These are phyloP conservation scores for Pilaira anomala DNA, from an alignment of 192 early-diverging fungal genomes.

Conservation along the genomic window DNA sequence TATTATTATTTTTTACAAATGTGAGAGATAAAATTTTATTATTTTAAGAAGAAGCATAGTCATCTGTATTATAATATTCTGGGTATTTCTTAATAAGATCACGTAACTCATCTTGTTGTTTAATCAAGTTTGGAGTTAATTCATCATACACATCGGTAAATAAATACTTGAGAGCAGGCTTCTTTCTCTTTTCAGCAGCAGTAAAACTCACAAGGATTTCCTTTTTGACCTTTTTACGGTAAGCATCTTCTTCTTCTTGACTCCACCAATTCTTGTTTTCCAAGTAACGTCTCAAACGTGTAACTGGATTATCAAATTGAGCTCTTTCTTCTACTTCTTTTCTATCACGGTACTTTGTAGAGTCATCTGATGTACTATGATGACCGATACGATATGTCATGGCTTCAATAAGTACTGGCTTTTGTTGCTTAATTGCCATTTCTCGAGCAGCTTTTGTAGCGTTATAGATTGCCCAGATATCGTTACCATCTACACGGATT, in stretches of 20 bases:
- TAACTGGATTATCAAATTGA: slow-evolving; percentile 83
- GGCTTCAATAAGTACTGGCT: slow-evolving; percentile 93
- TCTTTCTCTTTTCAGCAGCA: slow-evolving; percentile 82
- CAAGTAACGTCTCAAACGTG: slow-evolving; percentile 88
- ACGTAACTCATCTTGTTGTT: slow-evolving; percentile 78
- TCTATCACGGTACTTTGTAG: slow-evolving; percentile 89
- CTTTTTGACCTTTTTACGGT: slow-evolving; percentile 60
- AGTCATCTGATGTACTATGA: slow-evolving; percentile 98
- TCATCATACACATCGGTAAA: slow-evolving; percentile 96
- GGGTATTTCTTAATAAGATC: slow-evolving; percentile 81
- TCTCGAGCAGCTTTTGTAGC: slow-evolving; percentile 81
- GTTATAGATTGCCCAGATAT: slow-evolving; percentile 97
- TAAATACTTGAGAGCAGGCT: slow-evolving; percentile 77
- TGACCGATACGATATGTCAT: slow-evolving; percentile 98
- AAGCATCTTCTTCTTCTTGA: slow-evolving; percentile 64
- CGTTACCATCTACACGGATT: slow-evolving; percentile 97
- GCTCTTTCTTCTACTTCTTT: slow-evolving; percentile 90
- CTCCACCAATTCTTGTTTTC: slow-evolving; percentile 83
- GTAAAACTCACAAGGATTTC: slow-evolving; percentile 80
- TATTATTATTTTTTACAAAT: too few relatives aligned
- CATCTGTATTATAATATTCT: slow-evolving; percentile 62
- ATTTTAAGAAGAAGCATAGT: slow-evolving; percentile 21
- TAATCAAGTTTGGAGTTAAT: slow-evolving; percentile 68
- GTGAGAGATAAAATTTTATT: not conserved
- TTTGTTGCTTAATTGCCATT: slow-evolving; percentile 75